Evolutionary conservation across 495 filamentous ascomycete species (phyloP), one percentile per base, ranked within the genome.

Genomic region (Penicillium egyptiacum): DNA sequence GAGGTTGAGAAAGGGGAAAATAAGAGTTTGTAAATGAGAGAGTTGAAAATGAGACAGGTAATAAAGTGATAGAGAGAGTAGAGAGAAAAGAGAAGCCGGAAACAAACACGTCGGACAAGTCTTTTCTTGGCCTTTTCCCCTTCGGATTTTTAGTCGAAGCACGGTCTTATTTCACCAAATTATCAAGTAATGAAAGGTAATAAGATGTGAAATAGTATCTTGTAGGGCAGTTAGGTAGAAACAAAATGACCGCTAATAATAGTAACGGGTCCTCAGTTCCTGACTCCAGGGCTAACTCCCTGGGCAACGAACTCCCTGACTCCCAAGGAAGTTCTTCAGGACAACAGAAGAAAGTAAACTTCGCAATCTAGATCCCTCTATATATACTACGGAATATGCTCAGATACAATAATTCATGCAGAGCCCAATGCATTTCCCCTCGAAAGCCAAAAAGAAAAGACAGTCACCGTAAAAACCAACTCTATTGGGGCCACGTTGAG

Each of bases 401-500:
- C 23, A 42, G 37, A 37, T 46, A 7, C 49, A 52, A 25, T 25
- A 8, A 39, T 39, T 39, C 11, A 50, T 51, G 49, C 49, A 52
- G 14, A 46, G 7, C 14, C 19, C 43, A 16, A 16, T 12, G 16
- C 5, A 35, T 16, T 35, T 6, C 6, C 16, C 35, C 35, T 35
- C 14, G 1, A 8, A 39, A 39, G n/a, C 7, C 17, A 5, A 47
- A 22, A 17, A 28, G 12, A 14, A 25, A 25, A 26, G 3, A 25
- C 49, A 17, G 44, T 20, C 7, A 19, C 40, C 1, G n/a, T 25
- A 42, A 26, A 26, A 19, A 30, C 12, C n/a, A 47, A 44, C 43
- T 56, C 60, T 20, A 63, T 65, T 65, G 63, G 63, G 60, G 60
- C 63, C 63, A 65, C 64, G 61, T 59, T 51, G 44, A 37, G 40